These are phyloP conservation scores for Heliocybe sulcata DNA, from an alignment of 1,284 basidiomycete genomes.

Conservation along the genomic window DNA sequence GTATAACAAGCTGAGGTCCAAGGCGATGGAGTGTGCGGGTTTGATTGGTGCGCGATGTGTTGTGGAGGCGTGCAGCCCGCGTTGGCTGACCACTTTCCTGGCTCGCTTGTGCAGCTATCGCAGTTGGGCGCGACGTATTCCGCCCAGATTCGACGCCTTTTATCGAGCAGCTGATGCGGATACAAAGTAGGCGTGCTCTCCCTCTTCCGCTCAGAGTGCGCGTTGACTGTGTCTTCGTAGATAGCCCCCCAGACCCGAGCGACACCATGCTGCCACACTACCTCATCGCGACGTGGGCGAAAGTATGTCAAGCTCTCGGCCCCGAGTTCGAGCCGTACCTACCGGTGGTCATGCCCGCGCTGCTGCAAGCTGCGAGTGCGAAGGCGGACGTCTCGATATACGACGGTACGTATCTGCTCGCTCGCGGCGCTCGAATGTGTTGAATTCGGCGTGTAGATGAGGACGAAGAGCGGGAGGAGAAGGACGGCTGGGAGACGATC, in stretches of 20 bases:
- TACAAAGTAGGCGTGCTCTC: slow-evolving; percentile 53
- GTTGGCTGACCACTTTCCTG: not conserved
- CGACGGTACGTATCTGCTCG: slow-evolving; percentile 33
- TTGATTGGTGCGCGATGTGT: slow-evolving; percentile 58
- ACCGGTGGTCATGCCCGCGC: slow-evolving; percentile 71
- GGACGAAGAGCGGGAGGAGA: slow-evolving; percentile 45
- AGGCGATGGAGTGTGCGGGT: slow-evolving; percentile 84
- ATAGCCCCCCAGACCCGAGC: slow-evolving; percentile 52
- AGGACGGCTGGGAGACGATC: slow-evolving; percentile 74
- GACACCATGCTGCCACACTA: slow-evolving; percentile 65
- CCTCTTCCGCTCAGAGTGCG: not conserved
- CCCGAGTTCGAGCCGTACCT: slow-evolving; percentile 80
- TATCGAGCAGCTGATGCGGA: slow-evolving; percentile 65
- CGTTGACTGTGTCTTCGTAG: slow-evolving; percentile 23
- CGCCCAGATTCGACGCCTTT: slow-evolving; percentile 67
- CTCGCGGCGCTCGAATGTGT: not conserved
- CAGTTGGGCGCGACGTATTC: slow-evolving; percentile 73
- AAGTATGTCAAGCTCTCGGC: slow-evolving; percentile 75
- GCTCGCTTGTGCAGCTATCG: slow-evolving; percentile 48
- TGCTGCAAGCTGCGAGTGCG: slow-evolving; percentile 70
- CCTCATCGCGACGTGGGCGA: slow-evolving; percentile 76
- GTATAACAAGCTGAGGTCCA: slow-evolving; percentile 62
- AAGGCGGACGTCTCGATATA: slow-evolving; percentile 76
- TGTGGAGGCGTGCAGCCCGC: too few relatives aligned
- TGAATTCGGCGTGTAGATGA: slow-evolving; percentile 28